Percentiles rank a stretch among this genome's conserved stretches.
Evolutionary conservation across 331 rosid species (phyloP).

Genomic region (Dryas integrifolia): DNA sequence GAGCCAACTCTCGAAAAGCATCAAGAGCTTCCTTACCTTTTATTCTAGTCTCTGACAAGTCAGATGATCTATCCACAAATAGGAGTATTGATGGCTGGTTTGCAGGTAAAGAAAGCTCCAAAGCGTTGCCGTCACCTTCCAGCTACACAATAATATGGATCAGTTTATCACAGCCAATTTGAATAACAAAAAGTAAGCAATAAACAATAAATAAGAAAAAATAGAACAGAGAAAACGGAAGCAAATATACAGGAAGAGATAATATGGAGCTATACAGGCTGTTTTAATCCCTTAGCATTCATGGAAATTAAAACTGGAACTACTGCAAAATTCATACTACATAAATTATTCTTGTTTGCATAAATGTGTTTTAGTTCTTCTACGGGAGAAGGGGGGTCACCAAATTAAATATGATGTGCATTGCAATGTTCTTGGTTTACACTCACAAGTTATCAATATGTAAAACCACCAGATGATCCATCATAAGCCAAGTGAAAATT

Average conservation of each 20-base stretch:
- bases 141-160: constrained; percentile 49
- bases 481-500: too few relatives aligned
- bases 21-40: constrained; percentile 62
- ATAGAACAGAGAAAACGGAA: background rate
- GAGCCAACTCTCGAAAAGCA: constrained; percentile 69
- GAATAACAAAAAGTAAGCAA: background rate
- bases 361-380: too few relatives aligned
- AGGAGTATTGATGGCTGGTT: constrained; percentile 69
- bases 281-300: background rate
- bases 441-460: too few relatives aligned
- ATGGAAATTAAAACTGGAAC: background rate
- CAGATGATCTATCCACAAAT: constrained; percentile 85
- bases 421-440: too few relatives aligned
- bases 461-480: too few relatives aligned
- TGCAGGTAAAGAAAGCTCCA: constrained; percentile 62
- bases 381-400: too few relatives aligned
- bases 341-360: too few relatives aligned
- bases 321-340: background rate
- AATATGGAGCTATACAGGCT: constrained; percentile 1
- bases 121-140: constrained; percentile 52
- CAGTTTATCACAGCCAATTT: background rate
- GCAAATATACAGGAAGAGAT: background rate
- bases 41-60: constrained; percentile 50
- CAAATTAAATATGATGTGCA: too few relatives aligned
- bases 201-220: background rate